Conservation (phyloP, 2,329 filamentous ascomycete species). For the Erysiphe pulchra region DNA sequence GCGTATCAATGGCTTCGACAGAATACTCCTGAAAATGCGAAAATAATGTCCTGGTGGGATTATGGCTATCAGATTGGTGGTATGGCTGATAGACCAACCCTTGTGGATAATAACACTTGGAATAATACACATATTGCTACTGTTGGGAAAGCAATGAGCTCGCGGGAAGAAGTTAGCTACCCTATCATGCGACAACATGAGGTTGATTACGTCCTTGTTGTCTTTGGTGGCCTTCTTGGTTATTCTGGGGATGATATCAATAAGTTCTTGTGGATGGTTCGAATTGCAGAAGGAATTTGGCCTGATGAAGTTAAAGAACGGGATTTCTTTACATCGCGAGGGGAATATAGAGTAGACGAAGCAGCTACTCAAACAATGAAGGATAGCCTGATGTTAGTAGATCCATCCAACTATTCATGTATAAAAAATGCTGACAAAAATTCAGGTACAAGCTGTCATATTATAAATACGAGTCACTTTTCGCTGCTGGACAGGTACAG, state of each 20-base stretch:
- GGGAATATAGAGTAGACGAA: constrained; percentile 89
- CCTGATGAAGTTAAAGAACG: constrained; percentile 97
- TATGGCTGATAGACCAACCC: constrained; percentile 89
- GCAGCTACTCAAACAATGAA: constrained; percentile 90
- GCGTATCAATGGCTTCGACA: constrained; percentile 98
- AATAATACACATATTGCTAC: constrained; percentile 99
- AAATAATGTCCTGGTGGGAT: constrained; percentile 99
- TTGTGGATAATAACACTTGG: constrained; percentile 99
- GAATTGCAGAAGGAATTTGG: constrained; percentile 98
- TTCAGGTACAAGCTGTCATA: constrained; percentile 99
- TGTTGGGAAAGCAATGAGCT: constrained; percentile 97
- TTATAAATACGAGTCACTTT: constrained; percentile 85
- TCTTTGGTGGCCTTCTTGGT: constrained; percentile 84
- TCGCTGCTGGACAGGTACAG: constrained; percentile 69
- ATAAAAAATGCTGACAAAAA: constrained; percentile 6
- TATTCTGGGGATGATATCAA: constrained; percentile 99
- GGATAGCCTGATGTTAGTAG: constrained; percentile 87
- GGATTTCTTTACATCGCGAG: constrained; percentile 77
- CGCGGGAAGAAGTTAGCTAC: constrained; percentile 90
- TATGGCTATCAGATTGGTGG: constrained; percentile 99
- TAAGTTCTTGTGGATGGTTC: constrained; percentile 99
- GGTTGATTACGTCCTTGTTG: constrained; percentile 93
- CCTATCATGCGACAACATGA: constrained; percentile 96
- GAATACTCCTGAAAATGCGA: constrained; percentile 83
- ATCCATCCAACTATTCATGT: background rate